Percentiles rank a stretch among this genome's conserved stretches.
Evolutionary conservation across 164 flowering plant genomes (phyloP).

Genomic region (Protea cynaroides): DNA sequence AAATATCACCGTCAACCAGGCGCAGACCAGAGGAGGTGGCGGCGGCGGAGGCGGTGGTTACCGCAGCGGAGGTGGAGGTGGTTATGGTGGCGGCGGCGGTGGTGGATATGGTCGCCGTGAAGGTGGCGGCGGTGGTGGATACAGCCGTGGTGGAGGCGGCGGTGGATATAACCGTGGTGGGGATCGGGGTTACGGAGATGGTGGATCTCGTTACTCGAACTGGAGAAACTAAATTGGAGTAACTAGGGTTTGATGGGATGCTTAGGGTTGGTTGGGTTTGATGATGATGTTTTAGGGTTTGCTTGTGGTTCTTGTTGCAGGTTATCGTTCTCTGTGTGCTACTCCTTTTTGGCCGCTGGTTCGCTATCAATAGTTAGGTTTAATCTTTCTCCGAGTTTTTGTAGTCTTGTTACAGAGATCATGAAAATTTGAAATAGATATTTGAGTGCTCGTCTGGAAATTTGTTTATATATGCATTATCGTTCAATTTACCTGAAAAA

Average conservation of each 20-base stretch:
- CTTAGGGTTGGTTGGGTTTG: not conserved
- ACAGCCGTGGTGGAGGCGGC: conserved; percentile 4
- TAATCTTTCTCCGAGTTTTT: too few species aligned
- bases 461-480: too few species aligned
- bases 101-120: conserved; percentile 1
- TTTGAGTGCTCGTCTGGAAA: too few species aligned
- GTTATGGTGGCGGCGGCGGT: conserved; percentile 10
- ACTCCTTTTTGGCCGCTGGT: too few species aligned
- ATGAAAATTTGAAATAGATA: too few species aligned
- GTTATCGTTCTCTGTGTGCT: too few species aligned
- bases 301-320: conserved; percentile 6
- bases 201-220: conserved; percentile 1
- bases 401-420: too few species aligned
- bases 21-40: conserved; percentile 11
- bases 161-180: conserved; percentile 4
- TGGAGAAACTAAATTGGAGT: conserved; percentile 11
- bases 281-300: not conserved
- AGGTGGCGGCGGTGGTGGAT: conserved; percentile 7
- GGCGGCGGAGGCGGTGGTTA: too few species aligned
- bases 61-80: too few species aligned
- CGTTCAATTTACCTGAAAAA: too few species aligned
- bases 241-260: not conserved
- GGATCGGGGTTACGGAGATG: conserved; percentile 1
- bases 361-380: too few species aligned
- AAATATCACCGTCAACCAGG: conserved; percentile 20